A percentile compares a stretch with the other conserved stretches of the same genome.
These are phyloP conservation scores for Irpex lacteus DNA, from an alignment of 1,284 basidiomycete species.

Conservation along the genomic window DNA sequence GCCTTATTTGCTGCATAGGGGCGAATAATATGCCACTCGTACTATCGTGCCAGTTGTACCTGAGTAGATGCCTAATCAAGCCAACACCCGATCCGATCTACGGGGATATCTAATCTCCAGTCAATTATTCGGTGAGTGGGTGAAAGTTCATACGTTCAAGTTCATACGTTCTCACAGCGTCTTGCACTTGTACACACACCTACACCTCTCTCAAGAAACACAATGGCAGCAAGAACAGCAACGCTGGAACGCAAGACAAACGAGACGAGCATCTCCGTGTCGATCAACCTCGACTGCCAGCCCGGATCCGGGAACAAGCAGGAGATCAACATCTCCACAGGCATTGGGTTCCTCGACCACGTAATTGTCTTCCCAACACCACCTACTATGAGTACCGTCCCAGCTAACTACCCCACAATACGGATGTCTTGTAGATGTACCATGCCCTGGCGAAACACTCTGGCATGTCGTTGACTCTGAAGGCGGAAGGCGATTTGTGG, in stretches of 20 bases:
- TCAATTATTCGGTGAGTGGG: neutral
- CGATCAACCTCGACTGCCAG: constrained; percentile 79
- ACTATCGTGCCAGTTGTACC: neutral
- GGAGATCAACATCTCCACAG: constrained; percentile 86
- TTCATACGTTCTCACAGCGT: neutral
- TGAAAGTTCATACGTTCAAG: neutral
- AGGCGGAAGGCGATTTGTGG: constrained; percentile 93
- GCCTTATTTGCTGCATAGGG: too few species aligned
- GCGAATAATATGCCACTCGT: too few species aligned
- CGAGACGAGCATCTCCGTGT: constrained; percentile 89
- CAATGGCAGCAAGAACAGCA: constrained; percentile 61
- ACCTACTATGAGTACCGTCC: neutral
- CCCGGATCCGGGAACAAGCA: constrained; percentile 65
- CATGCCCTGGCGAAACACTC: constrained; percentile 93
- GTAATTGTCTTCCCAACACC: too few species aligned
- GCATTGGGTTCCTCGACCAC: constrained; percentile 98
- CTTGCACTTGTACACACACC: neutral
- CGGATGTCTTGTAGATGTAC: constrained; percentile 72
- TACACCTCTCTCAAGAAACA: neutral
- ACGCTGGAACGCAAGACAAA: constrained; percentile 84
- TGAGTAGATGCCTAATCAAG: neutral
- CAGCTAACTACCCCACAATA: constrained; percentile 2
- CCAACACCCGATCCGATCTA: neutral
- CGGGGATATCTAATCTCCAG: neutral
- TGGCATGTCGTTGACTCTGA: constrained; percentile 86